Evolutionary conservation across 108 stramenopile genomes (phyloP).

Genomic region (Pseudonitzschia pungens): DNA sequence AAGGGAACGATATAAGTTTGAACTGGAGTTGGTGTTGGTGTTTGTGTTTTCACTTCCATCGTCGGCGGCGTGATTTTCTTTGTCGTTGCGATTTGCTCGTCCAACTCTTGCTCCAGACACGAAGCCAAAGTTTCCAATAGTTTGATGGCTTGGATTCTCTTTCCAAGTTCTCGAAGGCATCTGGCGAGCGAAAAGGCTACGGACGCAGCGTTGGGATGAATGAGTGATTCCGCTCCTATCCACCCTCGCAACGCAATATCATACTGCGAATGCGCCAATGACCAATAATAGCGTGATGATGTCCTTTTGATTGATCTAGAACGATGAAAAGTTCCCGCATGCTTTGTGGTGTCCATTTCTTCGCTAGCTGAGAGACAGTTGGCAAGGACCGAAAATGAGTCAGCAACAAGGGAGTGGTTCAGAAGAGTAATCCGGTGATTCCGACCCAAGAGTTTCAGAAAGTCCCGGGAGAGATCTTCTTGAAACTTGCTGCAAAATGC

Average conservation of each 20-base stretch:
- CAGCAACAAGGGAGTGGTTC: conserved; percentile 39
- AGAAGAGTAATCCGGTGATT: conserved; percentile 33
- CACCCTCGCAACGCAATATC: conserved; percentile 36
- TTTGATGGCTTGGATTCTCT: conserved; percentile 25
- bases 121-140: conserved; percentile 27
- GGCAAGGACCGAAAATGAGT: conserved; percentile 41
- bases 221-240: conserved; percentile 18
- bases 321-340: neutral
- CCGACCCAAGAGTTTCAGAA: conserved; percentile 18
- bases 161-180: conserved; percentile 44
- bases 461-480: conserved; percentile 16
- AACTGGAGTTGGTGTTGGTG: neutral
- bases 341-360: neutral
- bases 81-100: neutral
- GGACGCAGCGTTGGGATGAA: conserved; percentile 34
- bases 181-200: conserved; percentile 34
- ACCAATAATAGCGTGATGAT: conserved; percentile 26
- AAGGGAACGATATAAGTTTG: neutral
- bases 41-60: neutral
- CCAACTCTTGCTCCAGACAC: conserved; percentile 13
- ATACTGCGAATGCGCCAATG: conserved; percentile 34
- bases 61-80: neutral
- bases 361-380: conserved; percentile 38
- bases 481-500: conserved; percentile 31
- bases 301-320: neutral